Percentiles rank a stretch among this genome's conserved stretches.
phyloP scores from a whole-genome alignment of 1,284 basidiomycete species.

The Agaricales sp. region DNA sequence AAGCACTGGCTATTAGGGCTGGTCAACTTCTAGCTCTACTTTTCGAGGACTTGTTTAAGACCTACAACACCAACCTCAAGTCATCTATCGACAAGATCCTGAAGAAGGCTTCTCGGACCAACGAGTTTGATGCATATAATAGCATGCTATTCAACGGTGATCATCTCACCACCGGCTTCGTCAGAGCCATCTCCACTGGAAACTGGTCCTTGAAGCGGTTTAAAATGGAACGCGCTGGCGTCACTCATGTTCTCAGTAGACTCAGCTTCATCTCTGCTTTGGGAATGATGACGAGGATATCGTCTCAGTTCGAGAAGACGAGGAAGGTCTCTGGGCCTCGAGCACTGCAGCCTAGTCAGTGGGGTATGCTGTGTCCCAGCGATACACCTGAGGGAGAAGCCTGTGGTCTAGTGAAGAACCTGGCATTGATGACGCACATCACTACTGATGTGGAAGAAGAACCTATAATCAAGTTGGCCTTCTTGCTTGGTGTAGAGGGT shows the following conservation, averaged over 20 bases:
- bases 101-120: conserved; percentile 93
- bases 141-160: conserved; percentile 92
- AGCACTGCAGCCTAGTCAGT: conserved; percentile 96
- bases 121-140: conserved; percentile 93
- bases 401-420: conserved; percentile 97
- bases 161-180: conserved; percentile 93
- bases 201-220: conserved; percentile 99
- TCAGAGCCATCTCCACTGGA: conserved; percentile 96
- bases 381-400: conserved; percentile 99
- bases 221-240: conserved; percentile 99
- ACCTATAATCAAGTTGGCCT: conserved; percentile 84
- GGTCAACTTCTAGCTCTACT: conserved; percentile 93
- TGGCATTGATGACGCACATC: conserved; percentile 99
- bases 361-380: conserved; percentile 98
- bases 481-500: conserved; percentile 95
- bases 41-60: conserved; percentile 99
- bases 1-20: conserved; percentile 64
- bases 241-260: conserved; percentile 95
- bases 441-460: conserved; percentile 98
- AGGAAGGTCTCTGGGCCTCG: conserved; percentile 97
- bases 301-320: conserved; percentile 99
- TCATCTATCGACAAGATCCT: conserved; percentile 96
- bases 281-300: conserved; percentile 99
- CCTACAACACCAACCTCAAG: conserved; percentile 96
- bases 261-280: conserved; percentile 95